Evolutionary conservation across 495 filamentous ascomycete species (phyloP).

Genomic region (Penicillium tannophilum): DNA sequence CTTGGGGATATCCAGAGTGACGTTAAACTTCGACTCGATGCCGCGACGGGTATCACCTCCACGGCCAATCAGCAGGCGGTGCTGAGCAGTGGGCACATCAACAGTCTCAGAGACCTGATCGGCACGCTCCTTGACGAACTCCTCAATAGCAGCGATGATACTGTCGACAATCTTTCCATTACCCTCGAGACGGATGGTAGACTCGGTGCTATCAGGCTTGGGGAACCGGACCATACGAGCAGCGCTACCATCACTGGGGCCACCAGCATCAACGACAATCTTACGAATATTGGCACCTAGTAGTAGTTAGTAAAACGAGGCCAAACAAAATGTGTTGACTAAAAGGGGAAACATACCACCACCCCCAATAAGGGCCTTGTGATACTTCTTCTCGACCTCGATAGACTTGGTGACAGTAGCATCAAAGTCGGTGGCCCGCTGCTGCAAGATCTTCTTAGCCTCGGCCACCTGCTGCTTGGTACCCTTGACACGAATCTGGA

Average conservation of each 20-base stretch:
- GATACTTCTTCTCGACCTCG: constrained; percentile 87
- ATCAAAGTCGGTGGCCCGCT: constrained; percentile 83
- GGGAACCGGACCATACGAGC: constrained; percentile 92
- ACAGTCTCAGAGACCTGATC: constrained; percentile 73
- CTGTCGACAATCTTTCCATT: constrained; percentile 80
- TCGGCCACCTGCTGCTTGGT: constrained; percentile 86
- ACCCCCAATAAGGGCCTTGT: constrained; percentile 84
- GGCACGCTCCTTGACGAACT: constrained; percentile 75
- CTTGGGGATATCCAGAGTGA: constrained; percentile 87
- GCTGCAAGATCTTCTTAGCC: constrained; percentile 83
- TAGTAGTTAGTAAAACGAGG: constrained; percentile 36
- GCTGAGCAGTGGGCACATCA: constrained; percentile 84
- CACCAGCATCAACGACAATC: constrained; percentile 85
- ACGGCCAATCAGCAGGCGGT: constrained; percentile 86
- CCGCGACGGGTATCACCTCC: constrained; percentile 81
- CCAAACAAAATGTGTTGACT: not conserved
- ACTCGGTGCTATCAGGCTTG: constrained; percentile 71
- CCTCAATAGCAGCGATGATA: constrained; percentile 78
- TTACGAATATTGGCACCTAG: constrained; percentile 82
- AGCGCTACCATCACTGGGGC: constrained; percentile 78
- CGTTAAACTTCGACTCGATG: constrained; percentile 86
- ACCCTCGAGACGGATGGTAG: constrained; percentile 84
- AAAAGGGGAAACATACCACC: constrained; percentile 63
- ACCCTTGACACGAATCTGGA: constrained; percentile 87
- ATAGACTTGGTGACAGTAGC: constrained; percentile 80